Evolutionary conservation across 1,284 basidiomycete species (phyloP).

Genomic region (Anthracocystis panici-leucophaei): DNA sequence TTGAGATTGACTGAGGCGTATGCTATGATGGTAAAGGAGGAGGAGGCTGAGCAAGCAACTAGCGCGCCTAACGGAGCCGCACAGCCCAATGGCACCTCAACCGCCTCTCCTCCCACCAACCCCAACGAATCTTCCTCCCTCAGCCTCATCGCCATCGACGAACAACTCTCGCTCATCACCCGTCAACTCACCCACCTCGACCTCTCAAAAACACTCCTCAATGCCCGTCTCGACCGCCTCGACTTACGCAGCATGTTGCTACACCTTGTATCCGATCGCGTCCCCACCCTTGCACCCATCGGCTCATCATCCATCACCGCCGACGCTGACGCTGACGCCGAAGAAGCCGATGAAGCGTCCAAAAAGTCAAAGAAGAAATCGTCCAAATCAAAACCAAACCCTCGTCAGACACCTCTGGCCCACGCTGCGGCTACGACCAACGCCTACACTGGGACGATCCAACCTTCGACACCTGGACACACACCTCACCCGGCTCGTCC

Average conservation of each 20-base stretch:
- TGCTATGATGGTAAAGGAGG: conserved; percentile 1
- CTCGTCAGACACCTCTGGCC: conserved; percentile 17
- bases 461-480: conserved; percentile 30
- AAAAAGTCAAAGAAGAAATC: conserved; percentile 25
- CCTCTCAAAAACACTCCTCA: conserved; percentile 26
- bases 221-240: conserved; percentile 35
- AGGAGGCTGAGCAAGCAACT: background rate
- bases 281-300: conserved; percentile 27
- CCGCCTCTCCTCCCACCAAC: background rate
- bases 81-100: background rate
- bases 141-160: conserved; percentile 13
- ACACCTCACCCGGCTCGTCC: conserved; percentile 4
- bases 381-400: conserved; percentile 21
- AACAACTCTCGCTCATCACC: conserved; percentile 20
- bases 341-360: conserved; percentile 5
- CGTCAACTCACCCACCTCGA: conserved; percentile 26
- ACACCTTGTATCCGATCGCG: conserved; percentile 45
- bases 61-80: background rate
- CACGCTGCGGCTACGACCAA: conserved; percentile 50
- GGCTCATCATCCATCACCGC: conserved; percentile 15
- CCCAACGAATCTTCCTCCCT: conserved; percentile 15
- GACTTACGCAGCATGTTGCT: conserved; percentile 40
- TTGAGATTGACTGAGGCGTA: conserved; percentile 15
- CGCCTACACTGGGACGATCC: conserved; percentile 45
- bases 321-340: background rate